Conservation (phyloP, 768 basidiomycete species). For the Kwoniella sp. region DNA sequence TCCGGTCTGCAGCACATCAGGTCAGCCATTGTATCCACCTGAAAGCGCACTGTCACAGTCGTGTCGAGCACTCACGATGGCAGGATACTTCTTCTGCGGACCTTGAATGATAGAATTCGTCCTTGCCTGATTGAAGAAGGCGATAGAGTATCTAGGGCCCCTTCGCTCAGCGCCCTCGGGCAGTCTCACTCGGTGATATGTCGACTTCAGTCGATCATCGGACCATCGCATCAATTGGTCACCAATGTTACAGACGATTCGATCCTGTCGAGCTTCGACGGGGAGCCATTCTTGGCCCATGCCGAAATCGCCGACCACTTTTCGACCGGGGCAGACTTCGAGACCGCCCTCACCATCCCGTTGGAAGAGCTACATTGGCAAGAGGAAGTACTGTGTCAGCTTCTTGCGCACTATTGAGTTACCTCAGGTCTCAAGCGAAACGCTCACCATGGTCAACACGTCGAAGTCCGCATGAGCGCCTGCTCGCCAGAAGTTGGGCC, state of each 20-base stretch:
- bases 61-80: constrained; percentile 21
- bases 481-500: constrained; percentile 41
- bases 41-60: not conserved
- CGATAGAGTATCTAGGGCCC: constrained; percentile 45
- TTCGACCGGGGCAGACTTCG: constrained; percentile 48
- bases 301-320: constrained; percentile 47
- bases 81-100: constrained; percentile 42
- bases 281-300: constrained; percentile 43
- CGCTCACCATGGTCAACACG: constrained; percentile 42
- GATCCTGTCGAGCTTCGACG: constrained; percentile 31
- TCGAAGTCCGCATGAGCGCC: constrained; percentile 51
- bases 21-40: not conserved
- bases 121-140: constrained; percentile 52
- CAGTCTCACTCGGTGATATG: constrained; percentile 50
- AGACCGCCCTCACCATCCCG: constrained; percentile 46
- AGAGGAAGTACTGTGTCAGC: too few relatives aligned
- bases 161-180: constrained; percentile 30
- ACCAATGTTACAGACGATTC: constrained; percentile 51
- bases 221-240: constrained; percentile 44
- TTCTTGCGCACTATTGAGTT: not conserved
- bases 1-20: constrained; percentile 29
- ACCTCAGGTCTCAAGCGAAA: not conserved
- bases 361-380: constrained; percentile 45
- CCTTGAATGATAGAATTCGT: constrained; percentile 44
- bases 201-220: constrained; percentile 50